Evolutionary conservation across 2,329 filamentous ascomycete species (phyloP).

Genomic region (Sclerotinia trifoliorum): DNA sequence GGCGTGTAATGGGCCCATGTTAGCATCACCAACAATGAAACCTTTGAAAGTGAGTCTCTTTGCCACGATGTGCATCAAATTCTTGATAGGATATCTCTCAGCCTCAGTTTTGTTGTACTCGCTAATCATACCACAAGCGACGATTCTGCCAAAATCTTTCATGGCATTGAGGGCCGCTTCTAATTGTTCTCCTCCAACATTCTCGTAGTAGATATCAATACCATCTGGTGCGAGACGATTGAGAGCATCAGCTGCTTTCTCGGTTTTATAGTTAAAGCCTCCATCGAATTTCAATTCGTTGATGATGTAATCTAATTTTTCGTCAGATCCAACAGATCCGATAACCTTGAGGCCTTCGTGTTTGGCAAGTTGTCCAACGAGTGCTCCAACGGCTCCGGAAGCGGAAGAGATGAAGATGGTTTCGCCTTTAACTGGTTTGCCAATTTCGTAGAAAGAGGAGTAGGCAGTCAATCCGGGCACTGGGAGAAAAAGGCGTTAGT

Average conservation of each 20-base stretch:
- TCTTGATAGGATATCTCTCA: constrained; percentile 60
- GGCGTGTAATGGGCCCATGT: constrained; percentile 60
- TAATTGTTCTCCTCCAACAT: constrained; percentile 73
- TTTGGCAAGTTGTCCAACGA: constrained; percentile 77
- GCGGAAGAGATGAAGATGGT: constrained; percentile 77
- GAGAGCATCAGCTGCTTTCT: constrained; percentile 63
- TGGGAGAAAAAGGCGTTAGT: background rate
- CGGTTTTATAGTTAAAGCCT: constrained; percentile 80
- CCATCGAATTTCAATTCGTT: constrained; percentile 69
- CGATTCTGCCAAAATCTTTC: constrained; percentile 63
- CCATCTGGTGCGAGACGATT: constrained; percentile 67
- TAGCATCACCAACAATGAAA: constrained; percentile 63
- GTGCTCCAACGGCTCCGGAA: constrained; percentile 70
- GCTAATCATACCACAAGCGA: constrained; percentile 63
- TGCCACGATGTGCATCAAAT: constrained; percentile 56
- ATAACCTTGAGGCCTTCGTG: constrained; percentile 72
- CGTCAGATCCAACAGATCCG: constrained; percentile 72
- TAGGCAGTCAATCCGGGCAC: constrained; percentile 76
- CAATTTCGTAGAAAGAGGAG: constrained; percentile 71
- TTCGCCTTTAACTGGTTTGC: constrained; percentile 71
- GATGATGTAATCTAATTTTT: constrained; percentile 73
- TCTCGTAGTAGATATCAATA: constrained; percentile 80
- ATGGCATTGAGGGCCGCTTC: constrained; percentile 64
- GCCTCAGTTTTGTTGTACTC: constrained; percentile 59
- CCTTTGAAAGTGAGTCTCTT: constrained; percentile 65